Conservation (phyloP, 2,329 filamentous ascomycete species). For the Dryadomyces sulphureus region DNA sequence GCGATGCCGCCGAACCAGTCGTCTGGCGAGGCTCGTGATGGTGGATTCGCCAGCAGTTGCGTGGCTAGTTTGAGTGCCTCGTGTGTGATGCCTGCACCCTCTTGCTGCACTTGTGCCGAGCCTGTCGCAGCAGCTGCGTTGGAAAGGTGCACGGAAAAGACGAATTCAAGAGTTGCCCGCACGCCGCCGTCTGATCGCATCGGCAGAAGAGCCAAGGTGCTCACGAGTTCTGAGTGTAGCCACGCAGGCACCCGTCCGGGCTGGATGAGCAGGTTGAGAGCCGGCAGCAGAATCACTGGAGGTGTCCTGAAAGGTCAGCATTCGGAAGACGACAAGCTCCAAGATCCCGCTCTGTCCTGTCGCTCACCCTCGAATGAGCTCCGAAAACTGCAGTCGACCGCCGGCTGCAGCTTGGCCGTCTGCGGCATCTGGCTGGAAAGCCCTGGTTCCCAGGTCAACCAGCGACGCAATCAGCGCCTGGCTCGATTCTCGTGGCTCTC, state of each 20-base stretch:
- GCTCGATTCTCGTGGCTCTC: conserved; percentile 1
- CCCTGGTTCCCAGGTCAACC: conserved; percentile 27
- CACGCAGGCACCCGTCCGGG: conserved; percentile 42
- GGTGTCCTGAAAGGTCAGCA: conserved; percentile 15
- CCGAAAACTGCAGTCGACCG: conserved; percentile 26
- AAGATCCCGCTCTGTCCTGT: neutral
- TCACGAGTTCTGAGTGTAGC: conserved; percentile 42
- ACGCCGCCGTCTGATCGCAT: conserved; percentile 46
- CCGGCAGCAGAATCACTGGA: conserved; percentile 35
- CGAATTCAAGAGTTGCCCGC: conserved; percentile 53
- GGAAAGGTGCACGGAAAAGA: conserved; percentile 53
- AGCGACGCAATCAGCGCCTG: conserved; percentile 18
- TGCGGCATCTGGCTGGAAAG: conserved; percentile 29
- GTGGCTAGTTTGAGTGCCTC: conserved; percentile 52
- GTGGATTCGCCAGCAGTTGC: conserved; percentile 44
- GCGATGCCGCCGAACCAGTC: conserved; percentile 46
- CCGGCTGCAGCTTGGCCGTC: conserved; percentile 13
- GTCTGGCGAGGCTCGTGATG: conserved; percentile 35
- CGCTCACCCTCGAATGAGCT: conserved; percentile 31
- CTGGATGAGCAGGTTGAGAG: conserved; percentile 48
- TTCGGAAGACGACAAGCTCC: neutral
- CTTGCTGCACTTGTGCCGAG: conserved; percentile 30
- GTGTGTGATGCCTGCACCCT: conserved; percentile 49
- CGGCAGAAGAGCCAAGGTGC: conserved; percentile 44
- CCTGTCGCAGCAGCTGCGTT: conserved; percentile 25